phyloP scores from a whole-genome alignment of 2,329 filamentous ascomycete genomes.

The Xylariaceae sp. region DNA sequence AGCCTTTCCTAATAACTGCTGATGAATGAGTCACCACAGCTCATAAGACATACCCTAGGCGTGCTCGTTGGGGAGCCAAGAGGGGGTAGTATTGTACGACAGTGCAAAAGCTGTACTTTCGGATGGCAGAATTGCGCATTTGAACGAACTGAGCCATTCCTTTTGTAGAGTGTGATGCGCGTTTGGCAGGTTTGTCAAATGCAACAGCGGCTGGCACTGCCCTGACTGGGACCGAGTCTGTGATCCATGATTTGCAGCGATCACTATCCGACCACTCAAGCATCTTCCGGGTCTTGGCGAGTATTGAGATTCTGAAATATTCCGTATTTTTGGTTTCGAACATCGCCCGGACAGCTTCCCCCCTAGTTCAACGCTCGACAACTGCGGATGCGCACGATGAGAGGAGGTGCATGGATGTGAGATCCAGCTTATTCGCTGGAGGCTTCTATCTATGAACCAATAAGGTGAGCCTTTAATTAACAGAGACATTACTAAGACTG shows the following conservation, averaged over 20 bases:
- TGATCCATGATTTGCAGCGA: slow-evolving; percentile 1
- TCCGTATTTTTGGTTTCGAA: background rate
- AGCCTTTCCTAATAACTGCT: background rate
- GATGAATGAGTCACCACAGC: slow-evolving; percentile 9
- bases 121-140: background rate
- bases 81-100: slow-evolving; percentile 20
- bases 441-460: background rate
- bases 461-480: slow-evolving; percentile 2
- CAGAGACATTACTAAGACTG: background rate
- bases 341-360: background rate
- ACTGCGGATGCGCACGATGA: too few relatives aligned
- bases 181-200: slow-evolving; percentile 24
- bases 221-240: background rate
- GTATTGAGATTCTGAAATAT: background rate
- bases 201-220: slow-evolving; percentile 14
- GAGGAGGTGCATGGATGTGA: slow-evolving; percentile 10
- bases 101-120: slow-evolving; percentile 9
- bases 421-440: slow-evolving; percentile 13
- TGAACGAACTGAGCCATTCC: slow-evolving; percentile 6
- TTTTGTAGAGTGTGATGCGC: slow-evolving; percentile 18
- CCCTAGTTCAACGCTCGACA: background rate
- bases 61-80: slow-evolving; percentile 9
- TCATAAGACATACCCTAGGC: slow-evolving; percentile 8
- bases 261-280: slow-evolving; percentile 3
- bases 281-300: background rate